Evolutionary conservation across 805 yeast species (phyloP), one percentile per base, ranked within the genome.

Genomic region (Metschnikowia shivogae): DNA sequence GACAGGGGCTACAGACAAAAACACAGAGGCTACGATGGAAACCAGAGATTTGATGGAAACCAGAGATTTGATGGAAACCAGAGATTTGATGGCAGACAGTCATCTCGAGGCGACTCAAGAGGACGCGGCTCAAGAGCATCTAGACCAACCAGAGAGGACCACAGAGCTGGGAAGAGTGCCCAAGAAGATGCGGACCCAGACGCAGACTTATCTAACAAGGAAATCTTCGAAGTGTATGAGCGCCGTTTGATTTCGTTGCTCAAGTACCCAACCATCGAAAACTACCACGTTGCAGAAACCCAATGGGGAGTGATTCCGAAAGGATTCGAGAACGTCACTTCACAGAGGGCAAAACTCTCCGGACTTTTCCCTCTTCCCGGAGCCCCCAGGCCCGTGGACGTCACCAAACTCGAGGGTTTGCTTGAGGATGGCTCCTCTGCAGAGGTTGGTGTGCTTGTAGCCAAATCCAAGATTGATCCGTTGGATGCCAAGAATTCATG

Each of bases 291-390:
- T 10, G 56, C 64, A 10, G 70, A 68, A 14, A 72, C 87, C 0
- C 65, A 71, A 39, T 88, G 95, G 95, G 93, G 87, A 41, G 67
- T 77, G 20, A 72, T 74, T 29, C 89, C 95, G 1, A 70, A 72
- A 49, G 92, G 88, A 0, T 84, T 84, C 59, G 93, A 86, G 56
- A 76, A 77, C 6, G 81, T 85, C 1, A 76, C 86, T 1, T 85
- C 93, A 0, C 86, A 82, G 49, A 71, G 84, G 48, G 95, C 93
- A 5, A 89, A 88, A 56, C 65, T 85, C 13, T 77, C 88, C 1
- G 96, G 96, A 0, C 62, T 86, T 2, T 89, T 88, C 56, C 88
- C 90, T 2, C 68, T 78, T 13, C 92, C 93, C 1, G 53, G 55
- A 8, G 38, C 55, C 2, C 81, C 81, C 0, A 55, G 74, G 48